Evolutionary conservation across 495 filamentous ascomycete species (phyloP).

Genomic region (Parathielavia appendiculata): DNA sequence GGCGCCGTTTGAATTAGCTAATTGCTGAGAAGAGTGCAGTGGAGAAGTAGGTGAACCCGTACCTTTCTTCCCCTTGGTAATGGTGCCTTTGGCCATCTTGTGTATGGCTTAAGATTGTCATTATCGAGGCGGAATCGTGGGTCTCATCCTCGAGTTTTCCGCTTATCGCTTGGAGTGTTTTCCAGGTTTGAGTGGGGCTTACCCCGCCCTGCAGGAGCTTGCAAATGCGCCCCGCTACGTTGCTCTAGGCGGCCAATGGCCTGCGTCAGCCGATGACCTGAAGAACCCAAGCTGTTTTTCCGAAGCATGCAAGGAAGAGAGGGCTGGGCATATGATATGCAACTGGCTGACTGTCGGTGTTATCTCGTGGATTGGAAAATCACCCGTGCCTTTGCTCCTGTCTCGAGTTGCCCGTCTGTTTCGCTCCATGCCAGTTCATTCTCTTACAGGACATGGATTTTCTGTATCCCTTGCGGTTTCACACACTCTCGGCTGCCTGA

Average conservation of each 20-base stretch:
- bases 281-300: slow-evolving; percentile 10
- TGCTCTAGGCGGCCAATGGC: slow-evolving; percentile 15
- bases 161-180: slow-evolving; percentile 17
- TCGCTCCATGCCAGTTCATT: neutral
- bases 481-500: slow-evolving; percentile 3
- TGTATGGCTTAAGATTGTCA: slow-evolving; percentile 1
- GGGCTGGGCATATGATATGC: neutral
- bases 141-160: neutral
- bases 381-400: neutral
- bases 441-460: slow-evolving; percentile 5
- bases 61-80: slow-evolving; percentile 40
- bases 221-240: neutral
- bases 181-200: slow-evolving; percentile 6
- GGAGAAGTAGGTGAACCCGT: neutral
- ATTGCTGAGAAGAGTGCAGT: too few relatives aligned
- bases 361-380: neutral
- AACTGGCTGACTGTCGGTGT: neutral
- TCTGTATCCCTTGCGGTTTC: neutral
- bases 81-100: slow-evolving; percentile 40
- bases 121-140: slow-evolving; percentile 7
- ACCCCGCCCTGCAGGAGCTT: neutral
- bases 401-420: neutral
- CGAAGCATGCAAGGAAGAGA: neutral
- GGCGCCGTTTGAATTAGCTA: slow-evolving; percentile 1
- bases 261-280: slow-evolving; percentile 1